phyloP scores from a whole-genome alignment of 106 monocot genomes.

The Allium sativum region DNA sequence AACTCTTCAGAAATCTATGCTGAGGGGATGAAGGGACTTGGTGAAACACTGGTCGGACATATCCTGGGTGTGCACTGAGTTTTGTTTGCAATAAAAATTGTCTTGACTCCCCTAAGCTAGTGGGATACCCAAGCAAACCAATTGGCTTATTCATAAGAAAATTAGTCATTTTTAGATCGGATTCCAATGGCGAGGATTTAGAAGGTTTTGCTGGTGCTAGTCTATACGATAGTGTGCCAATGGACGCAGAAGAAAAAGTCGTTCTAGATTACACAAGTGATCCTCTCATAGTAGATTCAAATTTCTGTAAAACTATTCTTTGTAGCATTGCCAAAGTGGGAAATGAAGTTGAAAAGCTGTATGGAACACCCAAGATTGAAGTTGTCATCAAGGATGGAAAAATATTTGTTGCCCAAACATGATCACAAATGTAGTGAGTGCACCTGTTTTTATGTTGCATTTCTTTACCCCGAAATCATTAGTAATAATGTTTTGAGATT shows the following conservation, averaged over 20 bases:
- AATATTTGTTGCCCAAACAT: slow-evolving; percentile 89
- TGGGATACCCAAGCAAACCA: too few species aligned
- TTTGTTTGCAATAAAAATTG: too few species aligned
- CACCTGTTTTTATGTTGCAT: too few species aligned
- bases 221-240: slow-evolving; percentile 35
- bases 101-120: too few species aligned
- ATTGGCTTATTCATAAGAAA: too few species aligned
- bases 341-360: slow-evolving; percentile 65
- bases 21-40: not conserved
- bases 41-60: too few species aligned
- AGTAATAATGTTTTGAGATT: too few species aligned
- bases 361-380: slow-evolving; percentile 93
- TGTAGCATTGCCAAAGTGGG: slow-evolving; percentile 64
- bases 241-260: slow-evolving; percentile 79
- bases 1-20: slow-evolving; percentile 91
- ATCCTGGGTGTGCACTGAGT: too few species aligned
- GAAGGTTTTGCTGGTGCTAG: too few species aligned
- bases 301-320: slow-evolving; percentile 50
- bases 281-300: slow-evolving; percentile 45
- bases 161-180: not conserved
- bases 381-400: slow-evolving; percentile 87
- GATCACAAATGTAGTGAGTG: slow-evolving; percentile 72
- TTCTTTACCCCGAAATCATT: too few species aligned
- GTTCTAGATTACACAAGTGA: slow-evolving; percentile 80
- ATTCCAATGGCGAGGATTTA: too few species aligned